Conservation (phyloP, 2,329 filamentous ascomycete species). For the Cephalotrichum gorgonifer region DNA sequence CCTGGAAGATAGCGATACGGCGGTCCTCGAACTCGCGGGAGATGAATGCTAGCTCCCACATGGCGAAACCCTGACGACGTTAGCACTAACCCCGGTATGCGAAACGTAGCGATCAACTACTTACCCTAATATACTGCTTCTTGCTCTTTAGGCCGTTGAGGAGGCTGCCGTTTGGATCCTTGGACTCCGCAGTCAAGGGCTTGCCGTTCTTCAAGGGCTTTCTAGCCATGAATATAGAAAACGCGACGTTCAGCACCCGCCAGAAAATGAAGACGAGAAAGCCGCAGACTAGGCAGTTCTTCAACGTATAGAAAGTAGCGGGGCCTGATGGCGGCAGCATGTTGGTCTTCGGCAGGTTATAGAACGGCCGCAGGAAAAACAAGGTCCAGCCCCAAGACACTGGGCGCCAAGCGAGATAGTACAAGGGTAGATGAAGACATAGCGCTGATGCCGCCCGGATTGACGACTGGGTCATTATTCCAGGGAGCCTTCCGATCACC, state of each 20-base stretch:
- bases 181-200: slow-evolving; percentile 74
- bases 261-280: slow-evolving; percentile 62
- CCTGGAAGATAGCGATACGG: slow-evolving; percentile 72
- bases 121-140: slow-evolving; percentile 63
- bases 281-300: slow-evolving; percentile 50
- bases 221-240: slow-evolving; percentile 70
- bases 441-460: slow-evolving; percentile 29
- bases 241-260: slow-evolving; percentile 66
- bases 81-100: slow-evolving; percentile 10
- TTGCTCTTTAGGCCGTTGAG: slow-evolving; percentile 76
- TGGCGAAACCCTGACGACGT: slow-evolving; percentile 58
- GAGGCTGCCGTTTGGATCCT: slow-evolving; percentile 84
- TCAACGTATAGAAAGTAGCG: slow-evolving; percentile 43
- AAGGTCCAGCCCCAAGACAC: slow-evolving; percentile 61
- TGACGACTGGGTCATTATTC: slow-evolving; percentile 24
- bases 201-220: slow-evolving; percentile 76
- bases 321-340: slow-evolving; percentile 50
- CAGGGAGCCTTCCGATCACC: slow-evolving; percentile 27
- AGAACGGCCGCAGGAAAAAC: slow-evolving; percentile 60
- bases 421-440: slow-evolving; percentile 42
- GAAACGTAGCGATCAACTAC: slow-evolving; percentile 12
- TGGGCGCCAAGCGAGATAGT: slow-evolving; percentile 51
- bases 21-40: slow-evolving; percentile 64
- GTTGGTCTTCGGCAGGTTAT: slow-evolving; percentile 63
- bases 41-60: slow-evolving; percentile 84